Conservation (phyloP, 1,284 basidiomycete genomes). For the Moesziomyces globuligerus region DNA sequence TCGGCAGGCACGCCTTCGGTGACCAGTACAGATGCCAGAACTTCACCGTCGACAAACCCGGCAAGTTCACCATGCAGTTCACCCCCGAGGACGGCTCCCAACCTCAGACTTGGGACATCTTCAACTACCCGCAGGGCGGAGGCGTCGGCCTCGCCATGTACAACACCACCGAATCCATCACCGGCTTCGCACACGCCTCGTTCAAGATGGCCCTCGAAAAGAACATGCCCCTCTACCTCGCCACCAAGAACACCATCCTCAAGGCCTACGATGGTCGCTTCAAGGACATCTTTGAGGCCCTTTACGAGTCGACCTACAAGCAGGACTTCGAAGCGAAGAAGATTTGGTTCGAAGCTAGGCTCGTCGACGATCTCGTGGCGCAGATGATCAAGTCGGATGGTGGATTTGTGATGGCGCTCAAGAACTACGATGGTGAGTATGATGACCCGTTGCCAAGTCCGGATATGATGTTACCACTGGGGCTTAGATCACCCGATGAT, state of each 20-base stretch:
- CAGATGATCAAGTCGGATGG: constrained; percentile 95
- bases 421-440: constrained; percentile 62
- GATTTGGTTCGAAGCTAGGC: constrained; percentile 96
- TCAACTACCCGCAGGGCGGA: constrained; percentile 61
- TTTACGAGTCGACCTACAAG: constrained; percentile 87
- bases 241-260: constrained; percentile 67
- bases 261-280: constrained; percentile 82
- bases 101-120: constrained; percentile 56
- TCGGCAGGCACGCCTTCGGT: constrained; percentile 96
- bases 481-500: background rate
- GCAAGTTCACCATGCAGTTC: constrained; percentile 64
- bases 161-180: constrained; percentile 76
- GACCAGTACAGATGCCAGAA: constrained; percentile 75
- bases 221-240: constrained; percentile 80
- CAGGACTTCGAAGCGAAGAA: constrained; percentile 80
- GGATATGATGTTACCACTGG: background rate
- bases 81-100: constrained; percentile 54
- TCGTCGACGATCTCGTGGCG: constrained; percentile 78
- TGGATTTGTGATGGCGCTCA: constrained; percentile 90
- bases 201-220: constrained; percentile 99
- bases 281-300: constrained; percentile 98
- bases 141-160: constrained; percentile 69
- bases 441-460: constrained; percentile 2
- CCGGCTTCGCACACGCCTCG: constrained; percentile 92
- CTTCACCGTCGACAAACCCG: constrained; percentile 60